These are phyloP conservation scores for Pythium plurisporium DNA, from an alignment of 352 stramenopile species.

Conservation along the genomic window DNA sequence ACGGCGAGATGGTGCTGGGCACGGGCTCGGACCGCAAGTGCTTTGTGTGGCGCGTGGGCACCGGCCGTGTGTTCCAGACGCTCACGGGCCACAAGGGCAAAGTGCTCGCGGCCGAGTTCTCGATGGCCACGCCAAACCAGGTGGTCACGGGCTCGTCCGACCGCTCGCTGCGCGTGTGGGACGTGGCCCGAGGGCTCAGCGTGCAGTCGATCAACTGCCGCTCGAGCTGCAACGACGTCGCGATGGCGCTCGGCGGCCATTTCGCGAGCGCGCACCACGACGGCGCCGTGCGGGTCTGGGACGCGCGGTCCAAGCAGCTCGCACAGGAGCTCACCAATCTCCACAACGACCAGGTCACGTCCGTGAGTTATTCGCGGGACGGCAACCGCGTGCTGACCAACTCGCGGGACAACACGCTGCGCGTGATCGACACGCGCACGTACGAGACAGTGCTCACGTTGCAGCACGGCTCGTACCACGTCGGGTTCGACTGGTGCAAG, in stretches of 20 bases:
- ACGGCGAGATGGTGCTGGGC: constrained; percentile 69
- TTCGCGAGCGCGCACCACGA: constrained; percentile 80
- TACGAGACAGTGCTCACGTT: constrained; percentile 47
- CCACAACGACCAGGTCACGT: constrained; percentile 70
- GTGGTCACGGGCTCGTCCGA: constrained; percentile 78
- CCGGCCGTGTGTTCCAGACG: constrained; percentile 76
- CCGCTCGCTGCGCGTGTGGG: constrained; percentile 73
- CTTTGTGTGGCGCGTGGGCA: constrained; percentile 81
- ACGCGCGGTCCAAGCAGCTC: constrained; percentile 48
- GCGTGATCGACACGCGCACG: constrained; percentile 62
- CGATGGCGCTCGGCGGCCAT: constrained; percentile 48
- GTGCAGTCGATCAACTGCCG: constrained; percentile 73
- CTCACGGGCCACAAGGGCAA: constrained; percentile 83
- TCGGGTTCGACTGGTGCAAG: constrained; percentile 77
- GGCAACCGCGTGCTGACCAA: constrained; percentile 60
- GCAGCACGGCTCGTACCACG: constrained; percentile 50
- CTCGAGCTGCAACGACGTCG: constrained; percentile 81
- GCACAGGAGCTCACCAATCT: constrained; percentile 50
- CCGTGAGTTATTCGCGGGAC: constrained; percentile 52
- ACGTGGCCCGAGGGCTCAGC: constrained; percentile 54
- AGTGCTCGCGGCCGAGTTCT: constrained; percentile 77
- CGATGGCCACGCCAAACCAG: constrained; percentile 42
- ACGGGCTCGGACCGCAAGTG: constrained; percentile 83
- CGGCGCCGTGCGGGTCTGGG: constrained; percentile 74
- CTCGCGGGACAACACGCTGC: constrained; percentile 67